Evolutionary conservation across 257 asterid species (phyloP), one percentile per base, ranked within the genome.

Genomic region (Nicotiana sylvestris): DNA sequence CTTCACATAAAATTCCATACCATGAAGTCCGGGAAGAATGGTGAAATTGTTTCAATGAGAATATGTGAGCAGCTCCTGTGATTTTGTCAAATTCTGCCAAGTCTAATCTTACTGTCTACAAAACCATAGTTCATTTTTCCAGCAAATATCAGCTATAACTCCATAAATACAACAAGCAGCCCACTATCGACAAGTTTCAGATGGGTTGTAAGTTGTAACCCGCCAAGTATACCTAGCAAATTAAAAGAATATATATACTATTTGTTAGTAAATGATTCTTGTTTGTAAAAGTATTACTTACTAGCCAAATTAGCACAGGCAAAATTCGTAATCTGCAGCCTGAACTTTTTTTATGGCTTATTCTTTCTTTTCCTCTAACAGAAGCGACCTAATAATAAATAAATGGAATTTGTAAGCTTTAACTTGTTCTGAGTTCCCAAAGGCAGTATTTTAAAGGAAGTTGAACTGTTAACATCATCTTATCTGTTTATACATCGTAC

Each of bases 21-120:
- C 65, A 96, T 94, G 98, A 90, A 83, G 88, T 88, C 98, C 15
- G 98, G 98, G 82, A 86, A 87, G 87, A 90, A 87, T 49, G 98
- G 97, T 77, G 91, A 96, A 90, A 85, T 96, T 70, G 93, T 96
- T 82, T 86, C 99, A 5, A 88, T 96, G 81, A 92, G 99, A 64
- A 87, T 94, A 86, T 93, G 98, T 57, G 95, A 96, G 89, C 97
- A 92, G 92, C 98, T 95, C 64, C 92, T 92, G 9, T 92, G 61
- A 55, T 80, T 33, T n/a, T 62, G 82, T 80, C 76, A 37, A 29
- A 4, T 27, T 3, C 64, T 80, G 27, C 61, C 76, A 37, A 80
- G 61, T 17, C 16, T 76, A 80, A 62, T 80, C 55, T 21, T 62
- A 60, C 57, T 62, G 21, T 39, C 46, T 80, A 60, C 61, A 62